Base-by-base conservation (phyloP, 371 early-diverging fungal species). In the Catenaria anguillulae region DNA sequence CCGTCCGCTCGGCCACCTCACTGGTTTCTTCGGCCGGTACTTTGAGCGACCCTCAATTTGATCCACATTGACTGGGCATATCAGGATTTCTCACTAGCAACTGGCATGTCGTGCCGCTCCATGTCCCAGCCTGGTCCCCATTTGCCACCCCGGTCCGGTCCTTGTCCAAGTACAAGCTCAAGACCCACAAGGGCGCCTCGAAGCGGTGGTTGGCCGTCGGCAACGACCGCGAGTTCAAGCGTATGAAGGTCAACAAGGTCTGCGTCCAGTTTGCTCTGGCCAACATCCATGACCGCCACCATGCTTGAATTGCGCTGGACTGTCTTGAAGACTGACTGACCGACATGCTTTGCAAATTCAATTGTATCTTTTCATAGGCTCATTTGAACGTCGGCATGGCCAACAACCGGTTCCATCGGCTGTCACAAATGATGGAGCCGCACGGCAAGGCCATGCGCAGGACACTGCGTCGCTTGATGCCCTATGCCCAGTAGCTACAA, bases 121-220 rank as follows among this genome's bases (percentile, higher is more conserved):
- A n/a, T 23, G n/a, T n/a, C n/a, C n/a, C n/a, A 46, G 46, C 46
- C 17, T 46, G 19, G n/a, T n/a, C 19, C 23, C 46, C 46, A 24
- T n/a, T 46, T 24, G 46, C 24, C 1, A 23, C 46, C 8, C 52
- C 26, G 15, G 52, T 29, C 6, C 52, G 52, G 29, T 29, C 26
- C 21, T 31, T 29, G 29, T 50, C 52, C 52, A 50, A 50, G 52
- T 58, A 58, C 36, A 58, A 58, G 43, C 58, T 58, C 31, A 58
- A 58, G 43, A 58, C 58, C 17, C 58, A 58, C 42, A 58, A 58
- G 43, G 58, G 58, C 36, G 37, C 58, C 15, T 13, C 58, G 1
- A 58, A 58, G 31, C 58, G 58, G 4, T 58, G 52, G 52, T 29
- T 50, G 15, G 29, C 52, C 29, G 31, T 29, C 0, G 52, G 52